Conservation (phyloP, 495 filamentous ascomycete species). For the Apodospora peruviana region DNA sequence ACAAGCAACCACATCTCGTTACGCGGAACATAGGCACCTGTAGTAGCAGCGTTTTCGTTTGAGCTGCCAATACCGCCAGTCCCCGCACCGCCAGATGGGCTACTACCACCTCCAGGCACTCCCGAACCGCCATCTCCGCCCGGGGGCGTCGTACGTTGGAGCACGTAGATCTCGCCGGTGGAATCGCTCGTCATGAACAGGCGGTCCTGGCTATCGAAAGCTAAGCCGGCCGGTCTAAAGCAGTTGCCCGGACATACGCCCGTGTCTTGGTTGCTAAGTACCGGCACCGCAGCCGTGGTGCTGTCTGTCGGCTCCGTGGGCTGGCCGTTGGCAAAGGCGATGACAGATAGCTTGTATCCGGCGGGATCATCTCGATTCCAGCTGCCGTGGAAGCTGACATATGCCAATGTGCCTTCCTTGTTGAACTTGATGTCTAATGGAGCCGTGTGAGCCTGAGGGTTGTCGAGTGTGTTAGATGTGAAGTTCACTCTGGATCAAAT, state of each 20-base stretch:
- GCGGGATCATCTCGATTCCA: slow-evolving; percentile 48
- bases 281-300: slow-evolving; percentile 36
- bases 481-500: neutral
- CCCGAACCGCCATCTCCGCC: neutral
- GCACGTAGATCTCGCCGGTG: slow-evolving; percentile 54
- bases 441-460: slow-evolving; percentile 54
- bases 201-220: slow-evolving; percentile 39
- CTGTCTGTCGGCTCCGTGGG: slow-evolving; percentile 39
- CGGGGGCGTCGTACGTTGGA: slow-evolving; percentile 18
- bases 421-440: slow-evolving; percentile 57
- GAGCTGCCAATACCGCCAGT: neutral
- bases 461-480: slow-evolving; percentile 7
- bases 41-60: neutral
- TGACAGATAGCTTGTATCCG: slow-evolving; percentile 51
- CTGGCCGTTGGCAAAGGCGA: slow-evolving; percentile 37
- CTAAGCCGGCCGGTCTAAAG: slow-evolving; percentile 52
- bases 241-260: slow-evolving; percentile 41
- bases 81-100: neutral
- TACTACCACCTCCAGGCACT: neutral
- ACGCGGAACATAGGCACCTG: neutral
- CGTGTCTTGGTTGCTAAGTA: slow-evolving; percentile 46
- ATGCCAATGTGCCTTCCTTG: slow-evolving; percentile 20
- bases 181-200: slow-evolving; percentile 53
- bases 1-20: neutral
- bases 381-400: slow-evolving; percentile 41